phyloP scores from a whole-genome alignment of 2,329 filamentous ascomycete genomes.

The Huntiella decipiens region DNA sequence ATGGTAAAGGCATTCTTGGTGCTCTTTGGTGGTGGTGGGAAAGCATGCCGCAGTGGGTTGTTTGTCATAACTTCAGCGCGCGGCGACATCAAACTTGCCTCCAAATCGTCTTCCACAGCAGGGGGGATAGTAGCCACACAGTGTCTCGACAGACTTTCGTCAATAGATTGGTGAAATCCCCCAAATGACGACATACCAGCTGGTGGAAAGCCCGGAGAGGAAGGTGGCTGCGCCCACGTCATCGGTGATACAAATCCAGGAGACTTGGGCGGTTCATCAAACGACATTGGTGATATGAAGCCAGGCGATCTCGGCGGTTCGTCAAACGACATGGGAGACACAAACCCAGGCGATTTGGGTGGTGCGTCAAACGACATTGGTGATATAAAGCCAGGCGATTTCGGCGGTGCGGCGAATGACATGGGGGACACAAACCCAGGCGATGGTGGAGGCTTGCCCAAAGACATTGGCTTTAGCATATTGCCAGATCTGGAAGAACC shows the following conservation, averaged over 20 bases:
- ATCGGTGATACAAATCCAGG: conserved; percentile 6
- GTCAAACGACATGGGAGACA: no score
- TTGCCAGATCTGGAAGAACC: background rate
- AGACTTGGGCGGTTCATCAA: no score
- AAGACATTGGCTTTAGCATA: no score
- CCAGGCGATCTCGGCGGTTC: no score
- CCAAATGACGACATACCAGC: conserved; percentile 1
- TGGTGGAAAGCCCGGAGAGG: conserved; percentile 24
- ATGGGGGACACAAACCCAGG: background rate
- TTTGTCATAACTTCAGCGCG: conserved; percentile 54
- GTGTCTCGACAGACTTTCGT: background rate
- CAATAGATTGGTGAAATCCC: conserved; percentile 1
- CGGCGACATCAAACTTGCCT: conserved; percentile 47
- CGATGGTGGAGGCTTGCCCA: background rate
- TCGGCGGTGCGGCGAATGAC: background rate
- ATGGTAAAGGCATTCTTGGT: conserved; percentile 29
- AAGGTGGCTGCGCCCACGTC: conserved; percentile 21
- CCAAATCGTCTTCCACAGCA: conserved; percentile 15
- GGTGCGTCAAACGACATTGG: no score
- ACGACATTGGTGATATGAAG: no score
- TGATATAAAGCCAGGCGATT: no score
- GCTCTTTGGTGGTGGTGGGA: background rate
- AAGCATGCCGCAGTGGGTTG: conserved; percentile 36
- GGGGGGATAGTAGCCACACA: conserved; percentile 16
- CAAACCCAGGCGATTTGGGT: no score